Evolutionary conservation across 1,284 basidiomycete species (phyloP), one percentile per base, ranked within the genome.

Genomic region (Pseudozyma pruni): DNA sequence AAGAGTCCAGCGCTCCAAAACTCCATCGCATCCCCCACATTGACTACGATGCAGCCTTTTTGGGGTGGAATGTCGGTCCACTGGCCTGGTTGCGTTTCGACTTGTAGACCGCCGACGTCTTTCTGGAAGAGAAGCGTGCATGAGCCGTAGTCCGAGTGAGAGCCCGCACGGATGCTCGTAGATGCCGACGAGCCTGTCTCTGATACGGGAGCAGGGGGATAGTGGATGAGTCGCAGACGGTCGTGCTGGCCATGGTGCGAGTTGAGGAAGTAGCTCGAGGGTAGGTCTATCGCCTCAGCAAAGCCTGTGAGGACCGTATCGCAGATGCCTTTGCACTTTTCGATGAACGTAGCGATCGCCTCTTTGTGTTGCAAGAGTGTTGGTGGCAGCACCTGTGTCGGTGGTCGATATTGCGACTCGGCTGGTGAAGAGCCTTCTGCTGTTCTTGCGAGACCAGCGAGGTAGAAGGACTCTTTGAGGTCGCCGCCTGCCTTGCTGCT

Each of bases 81-180:
- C 19, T 53, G 27, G 0, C 50, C 50, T 9, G 44, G 11, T 33
- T 69, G 35, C 20, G 41, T 51, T 32, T 69, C 50, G 0, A 92
- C 91, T 79, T 94, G 89, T 14, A 94, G 85, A 1, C 92, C 92
- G 16, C 92, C 92, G 46, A 93, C 89, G 86, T 89, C 68, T 78
- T 92, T 91, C 83, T 93, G 92, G 84, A 93, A 93, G 8, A 94
- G 85, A 17, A 94, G 84, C 0, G 92, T 93, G 73, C 92, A 83
- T 16, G 90, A 90, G 5, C 92, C 92, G 73, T 93, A 93, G 82
- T 92, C 91, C 87, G 75, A 44, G 48, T 71, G 66, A 7, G 73
- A 55, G n/a, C 75, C 75, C 0, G 76, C 76, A 25, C 76, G 63
- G 41, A 79, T 79, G 40, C 61, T 55, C 6, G 29, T 42, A 14